phyloP scores from a whole-genome alignment of 768 basidiomycete species.

The Trametes sanguinea region DNA sequence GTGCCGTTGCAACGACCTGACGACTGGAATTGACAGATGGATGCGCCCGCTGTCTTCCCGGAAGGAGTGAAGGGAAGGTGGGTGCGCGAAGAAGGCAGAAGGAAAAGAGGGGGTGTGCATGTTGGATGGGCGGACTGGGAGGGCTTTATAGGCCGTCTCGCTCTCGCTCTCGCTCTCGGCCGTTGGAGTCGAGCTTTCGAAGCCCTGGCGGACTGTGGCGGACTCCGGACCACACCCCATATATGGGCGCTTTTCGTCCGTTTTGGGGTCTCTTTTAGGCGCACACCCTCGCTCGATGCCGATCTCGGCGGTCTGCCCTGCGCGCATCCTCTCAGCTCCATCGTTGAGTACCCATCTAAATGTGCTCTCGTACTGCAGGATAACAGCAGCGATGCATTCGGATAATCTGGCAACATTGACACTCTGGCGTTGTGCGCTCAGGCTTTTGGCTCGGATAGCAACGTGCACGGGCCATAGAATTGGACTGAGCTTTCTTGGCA shows the following conservation, averaged over 20 bases:
- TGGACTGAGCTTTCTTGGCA: too few species aligned
- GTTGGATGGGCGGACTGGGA: neutral
- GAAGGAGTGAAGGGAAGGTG: neutral
- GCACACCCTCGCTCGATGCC: neutral
- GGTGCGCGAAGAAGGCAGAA: neutral
- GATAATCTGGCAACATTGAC: too few species aligned
- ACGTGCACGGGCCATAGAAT: too few species aligned
- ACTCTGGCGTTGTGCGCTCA: too few species aligned
- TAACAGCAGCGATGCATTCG: too few species aligned
- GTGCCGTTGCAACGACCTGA: too few species aligned
- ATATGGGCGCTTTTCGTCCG: conserved; percentile 7
- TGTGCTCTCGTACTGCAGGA: too few species aligned
- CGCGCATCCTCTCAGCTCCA: too few species aligned
- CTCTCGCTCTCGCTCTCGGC: neutral
- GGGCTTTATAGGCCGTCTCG: conserved; percentile 5
- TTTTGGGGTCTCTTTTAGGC: neutral
- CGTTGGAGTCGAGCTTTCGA: neutral
- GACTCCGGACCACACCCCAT: neutral
- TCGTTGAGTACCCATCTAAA: too few species aligned
- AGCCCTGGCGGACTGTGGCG: neutral
- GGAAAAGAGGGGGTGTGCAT: neutral
- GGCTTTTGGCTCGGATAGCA: too few species aligned
- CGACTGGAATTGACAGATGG: neutral
- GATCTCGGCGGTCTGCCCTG: neutral
- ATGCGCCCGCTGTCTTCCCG: neutral